Conservation (phyloP, 257 asterid species). For the Forsythia suspensa region DNA sequence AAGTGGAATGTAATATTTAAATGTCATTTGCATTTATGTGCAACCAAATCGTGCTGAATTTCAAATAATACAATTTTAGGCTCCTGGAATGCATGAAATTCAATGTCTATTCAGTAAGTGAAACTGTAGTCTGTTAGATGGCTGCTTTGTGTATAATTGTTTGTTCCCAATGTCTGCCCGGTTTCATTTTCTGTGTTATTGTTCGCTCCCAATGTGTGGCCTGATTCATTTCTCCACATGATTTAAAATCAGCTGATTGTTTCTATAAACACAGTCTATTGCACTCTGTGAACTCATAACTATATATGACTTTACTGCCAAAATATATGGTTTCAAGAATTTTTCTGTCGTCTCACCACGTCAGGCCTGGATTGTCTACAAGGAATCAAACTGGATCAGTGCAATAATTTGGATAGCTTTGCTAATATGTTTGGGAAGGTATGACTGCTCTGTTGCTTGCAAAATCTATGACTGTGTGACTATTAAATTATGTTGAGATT, state of each 20-base stretch:
- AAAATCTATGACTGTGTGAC: background rate
- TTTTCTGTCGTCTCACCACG: slow-evolving; percentile 15
- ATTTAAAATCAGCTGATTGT: background rate
- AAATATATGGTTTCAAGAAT: slow-evolving; percentile 17
- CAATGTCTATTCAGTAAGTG: background rate
- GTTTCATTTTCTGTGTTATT: background rate
- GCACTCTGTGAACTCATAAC: background rate
- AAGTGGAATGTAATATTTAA: background rate
- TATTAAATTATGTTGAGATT: background rate
- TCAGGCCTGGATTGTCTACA: slow-evolving; percentile 78
- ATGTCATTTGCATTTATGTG: background rate
- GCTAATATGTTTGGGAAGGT: slow-evolving; percentile 82
- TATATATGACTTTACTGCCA: background rate
- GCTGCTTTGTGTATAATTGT: background rate
- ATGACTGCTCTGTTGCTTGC: slow-evolving; percentile 14
- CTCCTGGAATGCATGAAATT: background rate
- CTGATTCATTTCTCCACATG: background rate
- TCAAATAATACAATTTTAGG: background rate
- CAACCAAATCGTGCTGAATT: background rate
- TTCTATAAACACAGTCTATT: background rate
- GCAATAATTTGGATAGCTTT: slow-evolving; percentile 55
- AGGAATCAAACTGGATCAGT: slow-evolving; percentile 67
- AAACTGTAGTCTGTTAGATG: background rate
- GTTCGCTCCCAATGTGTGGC: background rate
- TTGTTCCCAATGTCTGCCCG: background rate